Percentiles rank a stretch among this genome's conserved stretches.
phyloP scores from a whole-genome alignment of 257 asterid species.

The Petunia axillaris region DNA sequence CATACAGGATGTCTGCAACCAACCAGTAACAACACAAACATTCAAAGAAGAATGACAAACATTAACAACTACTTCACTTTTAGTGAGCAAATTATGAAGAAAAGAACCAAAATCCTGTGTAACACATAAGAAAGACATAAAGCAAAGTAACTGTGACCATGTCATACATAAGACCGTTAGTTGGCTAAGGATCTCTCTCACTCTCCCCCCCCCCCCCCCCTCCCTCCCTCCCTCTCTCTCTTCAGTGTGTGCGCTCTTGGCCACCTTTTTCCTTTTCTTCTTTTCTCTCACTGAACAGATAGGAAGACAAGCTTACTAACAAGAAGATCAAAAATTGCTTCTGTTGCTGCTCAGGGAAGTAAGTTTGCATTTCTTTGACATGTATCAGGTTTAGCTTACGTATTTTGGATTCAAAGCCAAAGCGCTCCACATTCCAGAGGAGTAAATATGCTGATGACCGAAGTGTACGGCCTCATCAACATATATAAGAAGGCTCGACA shows the following conservation, averaged over 20 bases:
- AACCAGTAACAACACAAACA: neutral
- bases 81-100: neutral
- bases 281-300: constrained; percentile 7
- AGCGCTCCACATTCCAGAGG: neutral
- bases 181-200: neutral
- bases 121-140: neutral
- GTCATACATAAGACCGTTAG: neutral
- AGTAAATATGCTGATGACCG: neutral
- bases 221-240: neutral
- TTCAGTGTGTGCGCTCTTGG: neutral
- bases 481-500: neutral
- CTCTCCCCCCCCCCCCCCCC: no score
- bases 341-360: neutral
- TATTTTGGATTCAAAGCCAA: neutral
- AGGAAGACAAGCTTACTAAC: neutral
- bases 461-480: neutral
- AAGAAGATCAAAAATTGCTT: constrained; percentile 16
- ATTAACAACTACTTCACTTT: neutral
- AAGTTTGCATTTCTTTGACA: neutral
- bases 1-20: constrained; percentile 79
- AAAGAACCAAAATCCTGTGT: neutral
- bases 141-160: neutral
- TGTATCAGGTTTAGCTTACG: neutral
- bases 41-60: neutral
- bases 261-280: neutral